Base-by-base conservation (phyloP, 805 yeast species). In the Sugiyamaella chiloensis region DNA sequence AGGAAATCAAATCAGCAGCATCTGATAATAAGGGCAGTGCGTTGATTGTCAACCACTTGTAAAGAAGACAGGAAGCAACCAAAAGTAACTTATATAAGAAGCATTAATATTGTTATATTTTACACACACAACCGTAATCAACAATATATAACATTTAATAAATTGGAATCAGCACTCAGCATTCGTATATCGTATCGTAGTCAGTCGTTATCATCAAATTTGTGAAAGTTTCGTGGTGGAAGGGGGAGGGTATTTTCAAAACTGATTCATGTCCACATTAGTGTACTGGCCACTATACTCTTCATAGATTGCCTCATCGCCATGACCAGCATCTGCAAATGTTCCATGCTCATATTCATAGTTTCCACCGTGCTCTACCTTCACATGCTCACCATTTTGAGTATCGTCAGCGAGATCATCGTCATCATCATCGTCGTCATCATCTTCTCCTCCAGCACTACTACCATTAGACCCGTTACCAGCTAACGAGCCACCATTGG, bases 1-100 rank as follows among this genome's bases (percentile, higher is more conserved):
- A 44, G 42, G 57, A 46, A 30, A 56, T 67, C 40, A 40, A 56
- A 35, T n/a, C n/a, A n/a, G 49, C 50, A 40, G 57, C 60, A 5
- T 50, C 62, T 32, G 57, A 51, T 5, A 60, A 58, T 44, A 66
- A 66, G 58, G 73, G 72, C n/a, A 42, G 59, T 29, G 58, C 63
- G 46, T 55, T 67, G 26, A 48, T 69, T 39, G 42, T 65, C 32
- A 54, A 56, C 39, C 52, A 57, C n/a, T 40, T 64, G 21, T 45
- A 51, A 42, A 34, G 8, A 32, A 32, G n/a, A 32, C 7, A 8
- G 29, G 29, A 26, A 11, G n/a, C n/a, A n/a, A n/a, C n/a, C n/a
- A n/a, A n/a, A n/a, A n/a, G n/a, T n/a, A n/a, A n/a, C n/a, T n/a
- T n/a, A n/a, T n/a, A n/a, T n/a, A n/a, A n/a, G n/a, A n/a, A n/a